phyloP scores from a whole-genome alignment of 148 eudicot genomes.

The Rhododendron simsii region DNA sequence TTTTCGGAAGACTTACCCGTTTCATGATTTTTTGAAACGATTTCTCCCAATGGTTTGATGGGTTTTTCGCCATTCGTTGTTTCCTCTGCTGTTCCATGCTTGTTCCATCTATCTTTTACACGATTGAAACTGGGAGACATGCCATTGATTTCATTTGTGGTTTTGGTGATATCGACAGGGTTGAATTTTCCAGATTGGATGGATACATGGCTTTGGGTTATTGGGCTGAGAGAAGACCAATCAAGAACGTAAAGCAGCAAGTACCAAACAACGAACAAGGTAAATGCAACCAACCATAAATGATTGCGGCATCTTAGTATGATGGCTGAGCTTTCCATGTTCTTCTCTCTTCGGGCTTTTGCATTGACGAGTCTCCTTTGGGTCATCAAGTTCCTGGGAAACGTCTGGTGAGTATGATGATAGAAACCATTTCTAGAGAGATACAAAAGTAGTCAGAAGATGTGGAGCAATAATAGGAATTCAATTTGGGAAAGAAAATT shows the following conservation, averaged over 20 bases:
- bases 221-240: slow-evolving; percentile 27
- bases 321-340: slow-evolving; percentile 14
- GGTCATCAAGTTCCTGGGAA: slow-evolving; percentile 6
- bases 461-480: background rate
- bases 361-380: background rate
- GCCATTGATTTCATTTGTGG: background rate
- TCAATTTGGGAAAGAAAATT: background rate
- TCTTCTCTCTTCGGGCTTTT: background rate
- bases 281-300: slow-evolving; percentile 30
- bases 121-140: background rate
- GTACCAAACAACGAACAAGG: slow-evolving; percentile 38
- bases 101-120: background rate
- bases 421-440: background rate
- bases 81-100: background rate
- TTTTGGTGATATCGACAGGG: background rate
- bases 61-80: background rate
- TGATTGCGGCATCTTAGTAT: slow-evolving; percentile 21
- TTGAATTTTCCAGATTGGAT: background rate
- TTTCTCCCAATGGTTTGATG: background rate
- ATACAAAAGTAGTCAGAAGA: background rate
- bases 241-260: slow-evolving; percentile 25
- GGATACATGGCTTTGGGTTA: background rate
- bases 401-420: background rate
- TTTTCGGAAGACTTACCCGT: background rate
- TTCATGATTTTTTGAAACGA: background rate